These are phyloP conservation scores for Candida odintsovae DNA, from an alignment of 805 yeast species.

Conservation along the genomic window DNA sequence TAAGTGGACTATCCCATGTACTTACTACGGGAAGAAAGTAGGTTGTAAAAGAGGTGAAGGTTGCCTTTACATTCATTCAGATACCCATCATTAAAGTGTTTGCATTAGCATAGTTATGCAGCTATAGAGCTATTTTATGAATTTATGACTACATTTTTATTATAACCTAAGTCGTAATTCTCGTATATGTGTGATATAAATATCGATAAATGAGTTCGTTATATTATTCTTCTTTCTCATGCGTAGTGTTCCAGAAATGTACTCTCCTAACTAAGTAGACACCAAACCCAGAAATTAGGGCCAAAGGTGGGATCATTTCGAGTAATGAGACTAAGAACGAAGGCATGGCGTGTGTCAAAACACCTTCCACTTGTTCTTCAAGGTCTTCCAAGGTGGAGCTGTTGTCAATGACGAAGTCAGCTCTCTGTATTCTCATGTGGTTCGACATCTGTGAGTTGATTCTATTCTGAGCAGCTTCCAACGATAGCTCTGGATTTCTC, in stretches of 20 bases:
- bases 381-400: slow-evolving; percentile 40
- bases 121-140: not conserved
- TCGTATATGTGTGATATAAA: not conserved
- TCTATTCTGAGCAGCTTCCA: slow-evolving; percentile 64
- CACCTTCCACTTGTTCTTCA: slow-evolving; percentile 34
- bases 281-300: slow-evolving; percentile 11
- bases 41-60: slow-evolving; percentile 4
- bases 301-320: slow-evolving; percentile 36
- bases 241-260: not conserved
- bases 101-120: not conserved
- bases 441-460: slow-evolving; percentile 73
- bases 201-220: too few species aligned
- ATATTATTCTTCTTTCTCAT: not conserved
- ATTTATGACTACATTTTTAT: not conserved
- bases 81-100: not conserved
- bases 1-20: not conserved
- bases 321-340: slow-evolving; percentile 12
- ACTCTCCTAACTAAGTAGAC: slow-evolving; percentile 1
- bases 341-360: slow-evolving; percentile 14
- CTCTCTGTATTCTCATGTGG: slow-evolving; percentile 45
- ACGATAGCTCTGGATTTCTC: slow-evolving; percentile 63
- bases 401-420: slow-evolving; percentile 70
- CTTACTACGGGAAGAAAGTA: not conserved
- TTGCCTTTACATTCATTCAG: slow-evolving; percentile 3
- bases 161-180: not conserved